Base-by-base conservation (phyloP, 148 eudicot species). In the Camellia granthamiana region DNA sequence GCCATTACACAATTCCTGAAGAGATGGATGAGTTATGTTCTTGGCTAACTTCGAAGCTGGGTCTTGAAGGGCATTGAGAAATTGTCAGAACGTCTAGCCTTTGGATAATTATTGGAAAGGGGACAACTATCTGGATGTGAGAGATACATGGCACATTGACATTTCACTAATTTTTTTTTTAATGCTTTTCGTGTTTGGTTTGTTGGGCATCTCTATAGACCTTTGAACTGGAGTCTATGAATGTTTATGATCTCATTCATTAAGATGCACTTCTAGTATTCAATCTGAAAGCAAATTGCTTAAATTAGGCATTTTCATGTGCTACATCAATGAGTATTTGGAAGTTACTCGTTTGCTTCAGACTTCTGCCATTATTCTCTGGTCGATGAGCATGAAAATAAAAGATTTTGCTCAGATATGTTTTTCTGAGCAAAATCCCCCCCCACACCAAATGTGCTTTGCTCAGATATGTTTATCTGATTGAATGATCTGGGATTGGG, bases 1-100 rank as follows among this genome's bases (percentile, higher is more conserved):
- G 97, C 41, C 98, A 96, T 81, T 90, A 93, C 75, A 96, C 99
- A 5, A 86, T 85, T 75, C 99, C 98, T 8, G 89, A 92, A 84
- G 98, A 96, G 88, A 86, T 93, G 86, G 87, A 91, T 59, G 95
- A 91, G 60, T 67, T 96, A 73, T 92, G 98, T 78, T 81, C 75
- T 70, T 96, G 99, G 99, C 87, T 96, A 62, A 87, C 89, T 62
- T 86, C 99, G 74, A 93, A 87, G 82, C 84, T 96, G 69, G 90
- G 87, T 67, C 93, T 94, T 5, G 92, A 92, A 46, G 86, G 87
- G 70, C 77, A 56, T 46, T 80, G 65, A 51, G 81, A 60, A 78
- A 63, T 71, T 65, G 75, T 72, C 72, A 59, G n/a, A 69, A 60
- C 16, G 7, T 6, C 14, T 6, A 10, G 52, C 67, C 44, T 23